Conservation (phyloP, 139 green algal species). For the Penium margaritaceum region DNA sequence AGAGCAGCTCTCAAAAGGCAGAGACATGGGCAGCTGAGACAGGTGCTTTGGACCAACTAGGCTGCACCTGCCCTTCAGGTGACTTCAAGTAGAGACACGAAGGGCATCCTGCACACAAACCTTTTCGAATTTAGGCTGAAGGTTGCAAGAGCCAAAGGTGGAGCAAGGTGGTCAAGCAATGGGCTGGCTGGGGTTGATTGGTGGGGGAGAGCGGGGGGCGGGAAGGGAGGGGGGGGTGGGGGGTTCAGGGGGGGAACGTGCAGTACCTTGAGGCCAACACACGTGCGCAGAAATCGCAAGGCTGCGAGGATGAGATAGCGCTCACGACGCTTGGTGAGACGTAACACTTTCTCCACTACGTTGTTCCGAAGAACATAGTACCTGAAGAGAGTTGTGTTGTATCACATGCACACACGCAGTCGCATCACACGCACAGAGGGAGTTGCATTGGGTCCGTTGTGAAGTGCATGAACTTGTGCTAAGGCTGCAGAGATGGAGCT, state of each 20-base stretch:
- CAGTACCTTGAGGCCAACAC: slow-evolving; percentile 66
- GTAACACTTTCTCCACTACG: slow-evolving; percentile 80
- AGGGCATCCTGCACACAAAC: background rate
- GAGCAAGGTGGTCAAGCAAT: background rate
- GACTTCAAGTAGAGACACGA: too few relatives aligned
- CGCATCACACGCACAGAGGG: too few relatives aligned
- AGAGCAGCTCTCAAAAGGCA: background rate
- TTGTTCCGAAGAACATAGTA: slow-evolving; percentile 71
- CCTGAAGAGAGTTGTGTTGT: slow-evolving; percentile 18
- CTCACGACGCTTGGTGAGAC: slow-evolving; percentile 70
- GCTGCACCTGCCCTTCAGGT: too few relatives aligned
- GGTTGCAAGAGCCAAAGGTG: background rate
- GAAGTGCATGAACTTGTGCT: too few relatives aligned
- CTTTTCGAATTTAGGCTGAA: background rate
- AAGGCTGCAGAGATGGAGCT: too few relatives aligned
- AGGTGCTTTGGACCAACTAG: too few relatives aligned
- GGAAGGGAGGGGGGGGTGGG: background rate
- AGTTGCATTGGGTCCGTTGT: too few relatives aligned
- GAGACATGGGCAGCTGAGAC: too few relatives aligned
- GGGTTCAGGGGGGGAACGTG: background rate
- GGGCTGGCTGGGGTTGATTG: background rate
- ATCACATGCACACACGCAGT: too few relatives aligned
- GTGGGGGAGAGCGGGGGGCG: too few relatives aligned
- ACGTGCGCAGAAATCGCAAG: slow-evolving; percentile 85
- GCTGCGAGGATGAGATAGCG: slow-evolving; percentile 75